Evolutionary conservation across 345 rosid species (phyloP), one percentile per base, ranked within the genome.

Genomic region (Abelmoschus esculentus): DNA sequence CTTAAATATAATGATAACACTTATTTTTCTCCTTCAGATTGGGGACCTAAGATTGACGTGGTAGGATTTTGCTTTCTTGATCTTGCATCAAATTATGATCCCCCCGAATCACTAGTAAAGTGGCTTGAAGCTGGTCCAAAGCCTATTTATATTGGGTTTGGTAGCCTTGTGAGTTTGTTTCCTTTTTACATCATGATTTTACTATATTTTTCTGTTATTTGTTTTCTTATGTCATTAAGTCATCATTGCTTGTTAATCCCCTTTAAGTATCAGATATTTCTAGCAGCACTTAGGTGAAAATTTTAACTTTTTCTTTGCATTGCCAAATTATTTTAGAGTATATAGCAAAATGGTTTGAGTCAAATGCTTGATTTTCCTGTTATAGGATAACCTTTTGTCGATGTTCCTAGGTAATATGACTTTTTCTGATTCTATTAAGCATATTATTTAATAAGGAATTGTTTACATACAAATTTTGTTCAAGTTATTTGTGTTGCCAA

Each of bases 41-140:
- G 99, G 99, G 99, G 99, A 46, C 86, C 89, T 44, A 93, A 90
- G 73, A 76, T 92, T 72, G 99, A 96, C 69, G 99, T 96, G 47
- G 97, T 96, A 42, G 99, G 99, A 34, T 96, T 92, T 81, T 96
- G 91, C 86, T 96, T 92, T 79, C 99, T 96, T 79, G 97, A 96
- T 86, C 98, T 96, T 53, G 96, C 98, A 62, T 85, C 98, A 72
- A 92, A 92, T 70, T 96, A 90, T 86, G 95, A 86, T 75, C 99
- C 99, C 79, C 99, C 99, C 1, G 88, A 85, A 74, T 80, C 83
- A 46, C 93, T 96, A 66, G 80, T 87, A 70, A 76, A 85, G 80
- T 92, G 98, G 99, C 96, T 96, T 76, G 82, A 83, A 70, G 96
- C 88, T 86, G 99, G 97, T 73, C 72, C 87, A 69, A 81, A 84